Percentiles rank a stretch among this genome's conserved stretches.
These are phyloP conservation scores for Picea glauca DNA, from an alignment of 75 land plant genomes.

Conservation along the genomic window DNA sequence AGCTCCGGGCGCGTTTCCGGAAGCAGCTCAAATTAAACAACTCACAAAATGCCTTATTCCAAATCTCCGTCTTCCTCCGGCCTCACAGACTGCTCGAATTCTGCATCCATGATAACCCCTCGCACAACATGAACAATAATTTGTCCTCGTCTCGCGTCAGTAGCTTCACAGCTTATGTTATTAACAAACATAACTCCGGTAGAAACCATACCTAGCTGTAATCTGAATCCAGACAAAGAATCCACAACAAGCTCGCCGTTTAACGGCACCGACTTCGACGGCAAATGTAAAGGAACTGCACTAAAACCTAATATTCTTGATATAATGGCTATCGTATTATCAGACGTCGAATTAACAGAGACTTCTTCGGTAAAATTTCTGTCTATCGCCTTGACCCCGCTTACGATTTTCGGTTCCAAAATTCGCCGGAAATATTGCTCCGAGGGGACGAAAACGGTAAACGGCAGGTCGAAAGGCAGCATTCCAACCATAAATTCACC, in stretches of 20 bases:
- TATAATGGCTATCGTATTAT: slow-evolving; percentile 32
- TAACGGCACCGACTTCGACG: slow-evolving; percentile 14
- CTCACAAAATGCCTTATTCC: not conserved
- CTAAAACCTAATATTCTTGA: slow-evolving; percentile 66
- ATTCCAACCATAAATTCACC: slow-evolving; percentile 68
- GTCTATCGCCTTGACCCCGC: slow-evolving; percentile 9
- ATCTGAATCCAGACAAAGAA: slow-evolving; percentile 38
- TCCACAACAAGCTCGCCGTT: slow-evolving; percentile 39
- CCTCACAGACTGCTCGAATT: slow-evolving; percentile 59
- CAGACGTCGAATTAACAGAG: not conserved
- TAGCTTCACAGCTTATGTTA: slow-evolving; percentile 28
- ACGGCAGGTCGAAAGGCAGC: slow-evolving; percentile 66
- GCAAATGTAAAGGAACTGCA: slow-evolving; percentile 40
- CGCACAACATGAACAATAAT: slow-evolving; percentile 66
- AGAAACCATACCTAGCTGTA: slow-evolving; percentile 28
- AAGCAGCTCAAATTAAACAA: no score
- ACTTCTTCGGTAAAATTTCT: not conserved
- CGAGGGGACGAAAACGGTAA: slow-evolving; percentile 79
- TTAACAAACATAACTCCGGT: slow-evolving; percentile 56
- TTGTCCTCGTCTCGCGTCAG: slow-evolving; percentile 39
- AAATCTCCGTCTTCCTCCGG: slow-evolving; percentile 20
- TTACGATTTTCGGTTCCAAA: slow-evolving; percentile 16
- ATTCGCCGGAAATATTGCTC: slow-evolving; percentile 39
- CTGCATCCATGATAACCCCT: slow-evolving; percentile 82
- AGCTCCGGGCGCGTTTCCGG: no score